Conservation (phyloP, 371 early-diverging fungal genomes). For the Syncephalastrum contaminatum region DNA sequence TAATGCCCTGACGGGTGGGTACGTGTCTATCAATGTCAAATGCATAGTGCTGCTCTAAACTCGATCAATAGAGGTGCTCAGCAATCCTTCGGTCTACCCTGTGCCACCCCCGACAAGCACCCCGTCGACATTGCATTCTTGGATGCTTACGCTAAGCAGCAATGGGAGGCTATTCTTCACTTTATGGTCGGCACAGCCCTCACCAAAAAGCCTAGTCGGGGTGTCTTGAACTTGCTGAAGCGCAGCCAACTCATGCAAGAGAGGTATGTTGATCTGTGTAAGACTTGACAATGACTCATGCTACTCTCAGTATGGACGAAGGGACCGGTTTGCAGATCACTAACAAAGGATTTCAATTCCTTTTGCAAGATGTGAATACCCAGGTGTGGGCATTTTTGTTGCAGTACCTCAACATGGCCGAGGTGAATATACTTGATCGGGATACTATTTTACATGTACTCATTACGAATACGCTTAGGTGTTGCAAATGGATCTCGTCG, state of each 20-base stretch:
- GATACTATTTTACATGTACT: neutral
- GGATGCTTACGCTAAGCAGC: slow-evolving; percentile 79
- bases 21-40: slow-evolving; percentile 13
- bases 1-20: slow-evolving; percentile 92
- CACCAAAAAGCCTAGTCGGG: slow-evolving; percentile 65
- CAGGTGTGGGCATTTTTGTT: slow-evolving; percentile 96
- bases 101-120: slow-evolving; percentile 65
- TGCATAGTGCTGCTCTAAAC: neutral
- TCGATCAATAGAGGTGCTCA: slow-evolving; percentile 62
- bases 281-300: neutral
- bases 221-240: slow-evolving; percentile 75
- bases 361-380: slow-evolving; percentile 89
- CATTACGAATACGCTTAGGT: slow-evolving; percentile 32
- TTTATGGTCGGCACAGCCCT: slow-evolving; percentile 92
- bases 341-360: slow-evolving; percentile 95
- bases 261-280: neutral
- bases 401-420: slow-evolving; percentile 89
- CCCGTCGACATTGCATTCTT: slow-evolving; percentile 67
- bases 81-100: slow-evolving; percentile 81
- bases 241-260: slow-evolving; percentile 56
- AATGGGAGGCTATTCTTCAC: slow-evolving; percentile 93
- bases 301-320: slow-evolving; percentile 5
- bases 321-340: slow-evolving; percentile 66
- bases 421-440: slow-evolving; percentile 34
- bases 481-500: slow-evolving; percentile 87